phyloP scores from a whole-genome alignment of 805 yeast genomes.

The Komagataella ulmi region DNA sequence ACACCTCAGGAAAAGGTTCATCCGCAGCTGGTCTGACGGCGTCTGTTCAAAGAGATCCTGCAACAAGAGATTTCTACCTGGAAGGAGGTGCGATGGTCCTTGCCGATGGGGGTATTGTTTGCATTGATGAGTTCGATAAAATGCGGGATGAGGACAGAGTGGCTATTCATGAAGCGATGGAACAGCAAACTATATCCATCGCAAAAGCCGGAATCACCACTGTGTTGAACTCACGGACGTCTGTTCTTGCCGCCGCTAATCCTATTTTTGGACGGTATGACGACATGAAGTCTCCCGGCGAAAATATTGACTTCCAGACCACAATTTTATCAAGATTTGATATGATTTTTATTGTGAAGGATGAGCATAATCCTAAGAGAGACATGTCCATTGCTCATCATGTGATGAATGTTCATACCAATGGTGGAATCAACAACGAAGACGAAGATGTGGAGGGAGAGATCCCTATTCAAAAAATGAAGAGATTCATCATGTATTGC shows the following conservation, averaged over 20 bases:
- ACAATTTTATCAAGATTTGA: slow-evolving; percentile 95
- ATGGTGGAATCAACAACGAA: slow-evolving; percentile 30
- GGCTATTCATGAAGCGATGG: slow-evolving; percentile 99
- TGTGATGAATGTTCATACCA: slow-evolving; percentile 90
- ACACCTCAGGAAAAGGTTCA: slow-evolving; percentile 98
- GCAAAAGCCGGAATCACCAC: slow-evolving; percentile 99
- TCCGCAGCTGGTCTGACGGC: slow-evolving; percentile 99
- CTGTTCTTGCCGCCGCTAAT: slow-evolving; percentile 96
- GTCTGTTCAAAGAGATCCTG: slow-evolving; percentile 84
- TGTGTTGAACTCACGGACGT: slow-evolving; percentile 87
- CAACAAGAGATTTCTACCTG: slow-evolving; percentile 80
- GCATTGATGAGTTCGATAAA: slow-evolving; percentile 98
- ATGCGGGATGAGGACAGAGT: slow-evolving; percentile 99
- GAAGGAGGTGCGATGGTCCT: slow-evolving; percentile 99
- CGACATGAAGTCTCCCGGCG: slow-evolving; percentile 93
- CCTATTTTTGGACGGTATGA: slow-evolving; percentile 96
- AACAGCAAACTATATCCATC: slow-evolving; percentile 96
- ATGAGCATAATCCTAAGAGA: slow-evolving; percentile 76
- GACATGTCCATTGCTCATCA: slow-evolving; percentile 89
- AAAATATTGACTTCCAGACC: slow-evolving; percentile 94
- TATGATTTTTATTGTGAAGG: slow-evolving; percentile 95
- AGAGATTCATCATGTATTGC: slow-evolving; percentile 83
- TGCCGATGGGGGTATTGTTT: slow-evolving; percentile 98
- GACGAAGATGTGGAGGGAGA: slow-evolving; percentile 57
- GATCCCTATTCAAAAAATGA: slow-evolving; percentile 83